Evolutionary conservation across 1,284 basidiomycete genomes (phyloP).

Genomic region (Mycosarcoma maydis): DNA sequence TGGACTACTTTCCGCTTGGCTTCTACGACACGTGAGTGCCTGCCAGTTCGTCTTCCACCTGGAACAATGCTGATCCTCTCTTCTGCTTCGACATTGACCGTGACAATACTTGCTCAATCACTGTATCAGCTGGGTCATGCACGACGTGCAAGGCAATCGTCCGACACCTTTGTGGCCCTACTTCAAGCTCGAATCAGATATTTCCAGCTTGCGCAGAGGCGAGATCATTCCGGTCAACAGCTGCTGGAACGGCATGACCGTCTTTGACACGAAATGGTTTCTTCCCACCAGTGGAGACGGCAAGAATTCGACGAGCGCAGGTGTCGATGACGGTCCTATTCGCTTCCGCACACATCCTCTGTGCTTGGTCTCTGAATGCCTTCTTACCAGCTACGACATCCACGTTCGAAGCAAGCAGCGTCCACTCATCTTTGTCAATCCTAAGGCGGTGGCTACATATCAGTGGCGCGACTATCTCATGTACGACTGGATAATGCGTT

Average conservation of each 20-base stretch:
- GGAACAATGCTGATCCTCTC: no score
- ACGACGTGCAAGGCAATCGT: slow-evolving; percentile 60
- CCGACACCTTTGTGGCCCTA: slow-evolving; percentile 70
- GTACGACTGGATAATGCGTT: slow-evolving; percentile 49
- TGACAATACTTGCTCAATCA: no score
- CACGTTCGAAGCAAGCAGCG: slow-evolving; percentile 63
- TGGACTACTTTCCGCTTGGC: slow-evolving; percentile 71
- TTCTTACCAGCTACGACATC: slow-evolving; percentile 73
- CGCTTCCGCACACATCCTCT: slow-evolving; percentile 70
- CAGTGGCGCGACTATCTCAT: slow-evolving; percentile 42
- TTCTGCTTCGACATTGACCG: no score
- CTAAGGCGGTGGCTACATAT: slow-evolving; percentile 53
- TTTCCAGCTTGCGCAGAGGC: slow-evolving; percentile 65
- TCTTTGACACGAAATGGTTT: slow-evolving; percentile 70
- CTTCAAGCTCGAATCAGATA: slow-evolving; percentile 68
- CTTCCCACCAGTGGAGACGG: slow-evolving; percentile 1
- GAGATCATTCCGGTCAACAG: slow-evolving; percentile 69
- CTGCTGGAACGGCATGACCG: slow-evolving; percentile 75
- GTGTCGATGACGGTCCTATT: slow-evolving; percentile 63
- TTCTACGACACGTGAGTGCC: slow-evolving; percentile 69
- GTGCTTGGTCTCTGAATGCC: slow-evolving; percentile 72
- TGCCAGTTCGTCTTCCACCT: no score
- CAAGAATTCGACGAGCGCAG: slow-evolving; percentile 43
- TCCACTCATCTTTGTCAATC: slow-evolving; percentile 70
- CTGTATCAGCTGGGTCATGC: slow-evolving; percentile 48